Conservation (phyloP, 163 green algal genomes). For the Scenedesmus sp. region DNA sequence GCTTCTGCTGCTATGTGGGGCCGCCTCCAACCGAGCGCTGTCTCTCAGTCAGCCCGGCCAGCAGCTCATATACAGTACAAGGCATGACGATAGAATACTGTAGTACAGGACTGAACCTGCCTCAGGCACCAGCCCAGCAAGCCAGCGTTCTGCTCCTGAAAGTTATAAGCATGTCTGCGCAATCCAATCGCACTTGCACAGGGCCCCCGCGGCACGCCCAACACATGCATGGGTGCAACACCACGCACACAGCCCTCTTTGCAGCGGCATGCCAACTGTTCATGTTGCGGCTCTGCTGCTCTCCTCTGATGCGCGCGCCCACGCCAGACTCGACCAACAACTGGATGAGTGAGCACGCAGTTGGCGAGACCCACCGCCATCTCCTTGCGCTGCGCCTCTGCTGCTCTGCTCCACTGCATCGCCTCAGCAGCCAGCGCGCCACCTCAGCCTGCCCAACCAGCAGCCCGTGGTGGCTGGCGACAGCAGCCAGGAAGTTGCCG, state of each 20-base stretch:
- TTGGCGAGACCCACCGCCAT: slow-evolving; percentile 22
- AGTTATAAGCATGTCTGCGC: too few relatives aligned
- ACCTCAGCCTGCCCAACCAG: slow-evolving; percentile 30
- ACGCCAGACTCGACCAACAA: not conserved
- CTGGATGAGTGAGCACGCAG: not conserved
- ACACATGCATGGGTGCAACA: too few relatives aligned
- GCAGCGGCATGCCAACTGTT: slow-evolving; percentile 45
- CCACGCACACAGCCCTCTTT: too few relatives aligned
- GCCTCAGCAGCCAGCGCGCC: slow-evolving; percentile 47
- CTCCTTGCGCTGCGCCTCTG: slow-evolving; percentile 42
- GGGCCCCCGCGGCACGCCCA: too few relatives aligned
- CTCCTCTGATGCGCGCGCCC: not conserved
- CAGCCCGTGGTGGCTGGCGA: slow-evolving; percentile 26
- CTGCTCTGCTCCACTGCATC: slow-evolving; percentile 43
- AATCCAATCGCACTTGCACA: too few relatives aligned
- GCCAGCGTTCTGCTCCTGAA: too few relatives aligned
- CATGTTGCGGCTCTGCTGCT: slow-evolving; percentile 36
- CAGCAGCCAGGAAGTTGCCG: slow-evolving; percentile 53
- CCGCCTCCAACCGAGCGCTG: too few relatives aligned
- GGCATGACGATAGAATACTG: too few relatives aligned
- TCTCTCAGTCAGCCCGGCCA: too few relatives aligned
- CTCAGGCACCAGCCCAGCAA: too few relatives aligned
- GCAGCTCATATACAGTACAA: too few relatives aligned
- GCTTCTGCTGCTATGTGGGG: not conserved
- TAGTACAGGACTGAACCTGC: too few relatives aligned